phyloP scores from a whole-genome alignment of 2,329 filamentous ascomycete genomes.

The Claviceps humidiphila region DNA sequence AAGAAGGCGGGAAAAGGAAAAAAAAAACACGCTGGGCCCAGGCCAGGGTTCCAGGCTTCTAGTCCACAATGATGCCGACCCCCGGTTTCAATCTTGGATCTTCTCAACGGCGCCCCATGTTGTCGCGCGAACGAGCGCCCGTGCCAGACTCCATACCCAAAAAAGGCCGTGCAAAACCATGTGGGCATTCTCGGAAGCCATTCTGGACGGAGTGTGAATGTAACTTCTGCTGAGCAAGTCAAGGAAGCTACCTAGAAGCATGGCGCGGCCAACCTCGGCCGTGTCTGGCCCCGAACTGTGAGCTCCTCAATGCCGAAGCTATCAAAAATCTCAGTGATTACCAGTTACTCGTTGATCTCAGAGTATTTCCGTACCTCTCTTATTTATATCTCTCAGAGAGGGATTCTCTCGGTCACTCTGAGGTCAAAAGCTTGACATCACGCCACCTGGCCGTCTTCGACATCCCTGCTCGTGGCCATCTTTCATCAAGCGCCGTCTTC shows the following conservation, averaged over 20 bases:
- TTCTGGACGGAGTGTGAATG: background rate
- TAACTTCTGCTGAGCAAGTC: background rate
- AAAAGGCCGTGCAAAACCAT: background rate
- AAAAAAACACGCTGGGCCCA: background rate
- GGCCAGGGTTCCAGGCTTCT: too few relatives aligned
- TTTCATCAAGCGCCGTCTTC: background rate
- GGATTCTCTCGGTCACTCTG: background rate
- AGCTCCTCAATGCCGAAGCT: too few relatives aligned
- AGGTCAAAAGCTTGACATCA: background rate
- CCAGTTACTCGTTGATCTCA: background rate
- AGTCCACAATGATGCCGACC: background rate
- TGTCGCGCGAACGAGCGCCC: background rate
- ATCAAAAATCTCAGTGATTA: too few relatives aligned
- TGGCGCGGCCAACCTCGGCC: background rate
- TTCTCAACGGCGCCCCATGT: background rate
- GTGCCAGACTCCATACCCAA: background rate
- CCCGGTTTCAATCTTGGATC: background rate
- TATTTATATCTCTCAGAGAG: background rate
- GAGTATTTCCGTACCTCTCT: background rate
- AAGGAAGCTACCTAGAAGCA: background rate
- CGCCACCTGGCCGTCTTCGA: background rate
- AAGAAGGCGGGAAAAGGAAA: background rate
- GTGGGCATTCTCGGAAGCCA: background rate
- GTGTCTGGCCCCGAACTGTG: background rate
- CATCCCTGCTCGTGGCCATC: background rate